Base-by-base conservation (phyloP, 345 rosid genomes). In the Lagerstroemia speciosa region DNA sequence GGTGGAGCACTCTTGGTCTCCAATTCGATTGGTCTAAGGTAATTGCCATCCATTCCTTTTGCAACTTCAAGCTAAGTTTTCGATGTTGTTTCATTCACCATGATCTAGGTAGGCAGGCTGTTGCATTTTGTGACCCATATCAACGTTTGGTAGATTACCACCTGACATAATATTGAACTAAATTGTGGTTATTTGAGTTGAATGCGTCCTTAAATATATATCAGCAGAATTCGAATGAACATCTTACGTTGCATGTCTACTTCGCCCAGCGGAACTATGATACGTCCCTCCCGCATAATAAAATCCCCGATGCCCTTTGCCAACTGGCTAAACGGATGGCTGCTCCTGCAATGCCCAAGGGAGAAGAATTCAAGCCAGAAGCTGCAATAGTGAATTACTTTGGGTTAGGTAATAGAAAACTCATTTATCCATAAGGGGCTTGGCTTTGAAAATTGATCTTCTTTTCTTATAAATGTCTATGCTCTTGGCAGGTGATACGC, bases 11-110 rank as follows among this genome's bases (percentile, higher is more conserved):
- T 9, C 91, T 91, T 15, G 96, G 97, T 67, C 72, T 94, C 63
- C 99, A 94, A 62, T 94, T 91, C 75, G 95, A 91, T 74, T 94
- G 99, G 96, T 85, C 97, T 74, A 87, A 91, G 85, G 99, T 91
- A 62, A 58, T 37, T 69, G 16, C 16, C 37, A 6, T 24, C 64
- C 61, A 34, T 53, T 26, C 55, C 36, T 22, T 64, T 64, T 32
- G n/a, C n/a, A 61, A 9, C 64, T 30, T 61, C 37, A 20, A 68
- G 38, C 14, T 0, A 27, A 31, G 20, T 61, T 41, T n/a, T 27
- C 16, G 20, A 27, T 58, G 63, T 29, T 27, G 63, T 14, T 58
- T 27, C 63, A 26, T 58, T 34, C 12, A 19, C 29, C 16, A 6
- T 58, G 63, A 27, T 58, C 33, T 58, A 30, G 63, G 29, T n/a